Base-by-base conservation (phyloP, 805 yeast species). In the Ogataea trehalophila region DNA sequence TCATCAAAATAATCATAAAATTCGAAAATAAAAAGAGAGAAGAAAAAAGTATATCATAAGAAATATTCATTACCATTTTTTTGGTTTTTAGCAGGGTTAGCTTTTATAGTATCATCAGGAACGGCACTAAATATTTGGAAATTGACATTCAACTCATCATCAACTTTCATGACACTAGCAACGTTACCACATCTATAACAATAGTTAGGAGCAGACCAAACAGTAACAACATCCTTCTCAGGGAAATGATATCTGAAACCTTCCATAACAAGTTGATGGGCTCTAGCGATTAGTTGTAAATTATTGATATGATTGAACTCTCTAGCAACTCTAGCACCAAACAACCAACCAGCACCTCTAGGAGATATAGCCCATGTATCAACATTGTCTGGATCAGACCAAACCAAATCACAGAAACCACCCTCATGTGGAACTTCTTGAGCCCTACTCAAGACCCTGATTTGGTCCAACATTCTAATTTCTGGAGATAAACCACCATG, bases 391-490 rank as follows among this genome's bases (percentile, higher is more conserved):
- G 99, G 99, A 63, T 92, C 99, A 18, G 95, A 85, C 99, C 99
- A 92, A 37, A 92, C 91, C 59, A 92, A 77, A 67, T 92, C 99
- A 63, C 97, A 94, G 67, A 92, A 92, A 2, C 97, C 98, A 57
- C 99, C 99, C 70, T 92, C 99, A 66, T 94, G 98, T 3, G 99
- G 99, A 42, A 92, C 97, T 69, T 92, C 98, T 68, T 92, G 98
- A 3, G 98, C 98, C 61, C 99, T 77, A 45, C 94, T 85, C 48
- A 92, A 73, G 17, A 92, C 98, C 59, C 98, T 76, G 55, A 92
- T 90, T 69, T 92, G 99, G 67, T 92, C 99, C 56, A 92, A 76
- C 96, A 94, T 91, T 65, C 98, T 80, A 53, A 92, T 91, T 67
- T 94, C 98, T 2, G 99, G 99, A 14, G 96, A 87, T 47, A 92